Conservation (phyloP, 2,329 filamentous ascomycete genomes). For the Phialophora expanda region DNA sequence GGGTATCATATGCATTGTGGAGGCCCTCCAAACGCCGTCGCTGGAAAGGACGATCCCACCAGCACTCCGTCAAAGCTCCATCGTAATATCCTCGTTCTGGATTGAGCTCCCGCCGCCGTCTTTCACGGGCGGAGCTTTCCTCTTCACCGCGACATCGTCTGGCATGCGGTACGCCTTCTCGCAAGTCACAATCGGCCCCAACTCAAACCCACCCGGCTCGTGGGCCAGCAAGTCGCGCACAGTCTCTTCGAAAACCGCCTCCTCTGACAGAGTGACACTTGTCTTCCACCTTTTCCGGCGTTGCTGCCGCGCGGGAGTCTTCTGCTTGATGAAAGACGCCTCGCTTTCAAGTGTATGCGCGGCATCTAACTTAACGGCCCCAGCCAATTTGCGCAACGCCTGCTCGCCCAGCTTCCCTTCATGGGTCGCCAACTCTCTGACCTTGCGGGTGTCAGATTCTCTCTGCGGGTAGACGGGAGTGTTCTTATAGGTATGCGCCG, state of each 20-base stretch:
- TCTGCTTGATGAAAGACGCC: slow-evolving; percentile 39
- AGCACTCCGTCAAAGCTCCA: slow-evolving; percentile 27
- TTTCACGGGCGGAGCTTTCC: slow-evolving; percentile 30
- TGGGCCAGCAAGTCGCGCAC: slow-evolving; percentile 57
- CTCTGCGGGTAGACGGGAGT: slow-evolving; percentile 64
- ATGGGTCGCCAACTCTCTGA: slow-evolving; percentile 67
- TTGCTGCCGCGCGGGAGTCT: slow-evolving; percentile 42
- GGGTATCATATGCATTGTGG: slow-evolving; percentile 34
- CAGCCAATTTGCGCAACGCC: slow-evolving; percentile 65
- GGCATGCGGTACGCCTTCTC: slow-evolving; percentile 62
- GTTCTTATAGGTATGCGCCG: slow-evolving; percentile 67
- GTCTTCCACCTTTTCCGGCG: slow-evolving; percentile 36
- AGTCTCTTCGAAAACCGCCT: slow-evolving; percentile 62
- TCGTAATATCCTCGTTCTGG: slow-evolving; percentile 27
- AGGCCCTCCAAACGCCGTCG: slow-evolving; percentile 34
- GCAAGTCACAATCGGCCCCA: slow-evolving; percentile 63
- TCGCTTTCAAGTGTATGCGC: slow-evolving; percentile 50
- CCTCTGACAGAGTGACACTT: slow-evolving; percentile 44
- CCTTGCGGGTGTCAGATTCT: slow-evolving; percentile 64
- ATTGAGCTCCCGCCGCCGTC: slow-evolving; percentile 36
- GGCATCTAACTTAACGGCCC: slow-evolving; percentile 52
- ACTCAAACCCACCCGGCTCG: slow-evolving; percentile 46
- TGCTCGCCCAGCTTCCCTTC: slow-evolving; percentile 70
- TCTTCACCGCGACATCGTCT: slow-evolving; percentile 45
- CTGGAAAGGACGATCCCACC: slow-evolving; percentile 21